A percentile compares a stretch with the other conserved stretches of the same genome.
These are phyloP conservation scores for Knoxdaviesia proteae DNA, from an alignment of 2,329 filamentous ascomycete genomes.

Conservation along the genomic window DNA sequence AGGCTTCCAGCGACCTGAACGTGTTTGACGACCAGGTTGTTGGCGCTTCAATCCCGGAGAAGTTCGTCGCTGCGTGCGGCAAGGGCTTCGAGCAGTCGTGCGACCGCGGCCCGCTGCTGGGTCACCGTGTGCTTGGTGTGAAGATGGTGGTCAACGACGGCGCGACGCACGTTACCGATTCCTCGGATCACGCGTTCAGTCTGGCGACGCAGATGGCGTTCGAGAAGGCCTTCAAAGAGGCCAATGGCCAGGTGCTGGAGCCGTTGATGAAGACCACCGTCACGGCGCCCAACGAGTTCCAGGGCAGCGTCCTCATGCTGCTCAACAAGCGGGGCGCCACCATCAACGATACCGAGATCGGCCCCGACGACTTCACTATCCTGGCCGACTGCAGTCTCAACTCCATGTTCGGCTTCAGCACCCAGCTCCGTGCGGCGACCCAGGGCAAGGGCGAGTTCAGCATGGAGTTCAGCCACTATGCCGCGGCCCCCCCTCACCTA, in stretches of 20 bases:
- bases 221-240: conserved; percentile 73
- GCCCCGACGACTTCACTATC: conserved; percentile 81
- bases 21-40: conserved; percentile 71
- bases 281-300: conserved; percentile 90
- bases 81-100: conserved; percentile 81
- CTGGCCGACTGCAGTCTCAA: conserved; percentile 85
- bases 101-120: conserved; percentile 72
- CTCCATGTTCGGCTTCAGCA: conserved; percentile 94
- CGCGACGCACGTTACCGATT: conserved; percentile 93
- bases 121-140: conserved; percentile 78
- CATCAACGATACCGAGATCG: conserved; percentile 89
- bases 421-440: conserved; percentile 73
- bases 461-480: conserved; percentile 98
- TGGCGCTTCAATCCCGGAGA: conserved; percentile 83
- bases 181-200: conserved; percentile 90
- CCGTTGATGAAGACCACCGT: conserved; percentile 97
- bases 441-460: conserved; percentile 97
- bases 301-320: conserved; percentile 82
- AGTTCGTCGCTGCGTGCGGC: conserved; percentile 82
- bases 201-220: conserved; percentile 91
- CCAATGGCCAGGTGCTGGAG: conserved; percentile 69
- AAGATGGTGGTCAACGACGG: conserved; percentile 90
- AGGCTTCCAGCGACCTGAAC: conserved; percentile 45
- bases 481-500: conserved; percentile 64
- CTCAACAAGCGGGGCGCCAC: conserved; percentile 93